Evolutionary conservation across 2,329 filamentous ascomycete genomes (phyloP).

Genomic region (Aspergillus sp.): DNA sequence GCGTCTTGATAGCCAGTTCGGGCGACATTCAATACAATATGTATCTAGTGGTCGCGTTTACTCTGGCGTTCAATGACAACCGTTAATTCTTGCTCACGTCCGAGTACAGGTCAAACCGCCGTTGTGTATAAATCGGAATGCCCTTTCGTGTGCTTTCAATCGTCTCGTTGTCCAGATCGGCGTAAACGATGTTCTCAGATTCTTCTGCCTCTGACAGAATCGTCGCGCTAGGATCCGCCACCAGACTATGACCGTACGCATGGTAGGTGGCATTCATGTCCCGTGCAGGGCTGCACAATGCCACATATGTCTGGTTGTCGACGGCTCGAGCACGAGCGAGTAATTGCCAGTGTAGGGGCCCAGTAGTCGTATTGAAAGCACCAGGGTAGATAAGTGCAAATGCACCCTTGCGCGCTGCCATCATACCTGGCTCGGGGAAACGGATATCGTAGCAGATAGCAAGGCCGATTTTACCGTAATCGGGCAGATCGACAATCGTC

Average conservation of each 20-base stretch:
- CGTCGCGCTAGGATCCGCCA: constrained; percentile 82
- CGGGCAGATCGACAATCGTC: constrained; percentile 81
- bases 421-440: constrained; percentile 89
- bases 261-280: constrained; percentile 77
- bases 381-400: constrained; percentile 91
- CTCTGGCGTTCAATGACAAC: not conserved
- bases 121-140: constrained; percentile 81
- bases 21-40: not conserved
- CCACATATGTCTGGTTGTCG: constrained; percentile 94
- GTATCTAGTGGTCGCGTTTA: not conserved
- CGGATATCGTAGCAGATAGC: constrained; percentile 98
- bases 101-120: constrained; percentile 92
- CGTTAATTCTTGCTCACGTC: constrained; percentile 65
- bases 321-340: constrained; percentile 79
- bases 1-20: not conserved
- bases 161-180: constrained; percentile 65
- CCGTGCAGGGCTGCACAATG: constrained; percentile 84
- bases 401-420: constrained; percentile 80
- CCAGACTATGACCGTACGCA: constrained; percentile 87
- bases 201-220: constrained; percentile 80
- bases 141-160: constrained; percentile 76
- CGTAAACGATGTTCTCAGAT: constrained; percentile 71
- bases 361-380: constrained; percentile 95
- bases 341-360: constrained; percentile 86
- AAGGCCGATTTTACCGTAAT: constrained; percentile 81